phyloP scores from a whole-genome alignment of 352 stramenopile species.

The Phytopythium montanum region DNA sequence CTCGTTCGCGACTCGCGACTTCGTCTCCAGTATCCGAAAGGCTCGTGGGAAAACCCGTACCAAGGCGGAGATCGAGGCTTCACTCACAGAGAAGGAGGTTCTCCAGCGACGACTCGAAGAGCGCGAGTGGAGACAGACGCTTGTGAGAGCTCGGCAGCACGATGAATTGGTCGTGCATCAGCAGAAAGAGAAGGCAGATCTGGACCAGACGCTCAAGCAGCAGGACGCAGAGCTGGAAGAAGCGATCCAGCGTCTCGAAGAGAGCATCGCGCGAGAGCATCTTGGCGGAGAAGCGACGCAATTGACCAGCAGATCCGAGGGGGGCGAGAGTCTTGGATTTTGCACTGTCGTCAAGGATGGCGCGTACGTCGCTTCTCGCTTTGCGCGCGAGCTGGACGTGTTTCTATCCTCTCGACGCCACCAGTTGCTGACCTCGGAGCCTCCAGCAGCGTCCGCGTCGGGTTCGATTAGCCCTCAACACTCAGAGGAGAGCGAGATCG shows the following conservation, averaged over 20 bases:
- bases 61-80: constrained; percentile 15
- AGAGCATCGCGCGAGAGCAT: constrained; percentile 53
- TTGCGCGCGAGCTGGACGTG: constrained; percentile 49
- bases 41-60: neutral
- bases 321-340: no score
- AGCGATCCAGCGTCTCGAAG: constrained; percentile 41
- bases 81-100: constrained; percentile 39
- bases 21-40: constrained; percentile 34
- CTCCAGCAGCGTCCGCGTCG: constrained; percentile 22
- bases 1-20: constrained; percentile 30
- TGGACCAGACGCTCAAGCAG: constrained; percentile 17
- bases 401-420: constrained; percentile 37
- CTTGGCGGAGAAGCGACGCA: constrained; percentile 13
- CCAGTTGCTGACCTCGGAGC: constrained; percentile 36
- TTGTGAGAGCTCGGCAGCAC: constrained; percentile 40
- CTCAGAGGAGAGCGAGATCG: constrained; percentile 30
- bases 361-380: constrained; percentile 61
- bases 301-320: neutral
- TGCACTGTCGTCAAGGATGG: constrained; percentile 21
- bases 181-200: constrained; percentile 12
- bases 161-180: constrained; percentile 30
- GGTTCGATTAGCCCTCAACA: neutral
- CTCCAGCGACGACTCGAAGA: constrained; percentile 50
- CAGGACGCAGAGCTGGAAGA: constrained; percentile 36
- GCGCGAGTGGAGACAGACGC: constrained; percentile 56